Conservation (phyloP, 1,284 basidiomycete species). For the Coriolopsis trogii region DNA sequence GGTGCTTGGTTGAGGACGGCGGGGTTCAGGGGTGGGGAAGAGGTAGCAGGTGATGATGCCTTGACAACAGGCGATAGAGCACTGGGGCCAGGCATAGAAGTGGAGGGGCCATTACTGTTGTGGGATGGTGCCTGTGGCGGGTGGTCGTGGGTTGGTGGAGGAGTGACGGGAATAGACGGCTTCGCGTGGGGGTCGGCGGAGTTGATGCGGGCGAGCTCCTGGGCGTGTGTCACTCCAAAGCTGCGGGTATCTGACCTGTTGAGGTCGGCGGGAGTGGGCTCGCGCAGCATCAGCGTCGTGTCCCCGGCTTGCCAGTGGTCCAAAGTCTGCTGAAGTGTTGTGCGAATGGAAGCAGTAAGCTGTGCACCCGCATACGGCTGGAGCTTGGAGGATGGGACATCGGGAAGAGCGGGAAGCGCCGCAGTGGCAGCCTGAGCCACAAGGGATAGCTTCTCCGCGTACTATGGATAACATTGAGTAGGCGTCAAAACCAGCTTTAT, state of each 20-base stretch:
- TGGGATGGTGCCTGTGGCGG: conserved; percentile 23
- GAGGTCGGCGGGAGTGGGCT: conserved; percentile 50
- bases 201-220: conserved; percentile 63
- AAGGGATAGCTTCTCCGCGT: conserved; percentile 75
- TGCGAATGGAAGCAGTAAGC: conserved; percentile 67
- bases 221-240: conserved; percentile 80
- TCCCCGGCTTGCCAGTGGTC: conserved; percentile 75
- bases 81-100: conserved; percentile 4
- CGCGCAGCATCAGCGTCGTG: conserved; percentile 50
- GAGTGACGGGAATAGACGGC: conserved; percentile 44
- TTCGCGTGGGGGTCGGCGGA: conserved; percentile 36
- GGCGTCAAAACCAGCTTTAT: background rate
- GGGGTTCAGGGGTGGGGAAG: conserved; percentile 53
- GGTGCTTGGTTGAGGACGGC: conserved; percentile 58
- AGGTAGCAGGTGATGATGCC: conserved; percentile 23
- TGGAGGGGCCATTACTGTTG: conserved; percentile 7
- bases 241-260: conserved; percentile 72
- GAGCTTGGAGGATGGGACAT: conserved; percentile 56
- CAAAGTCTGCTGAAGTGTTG: conserved; percentile 73
- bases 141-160: conserved; percentile 33
- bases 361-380: conserved; percentile 62
- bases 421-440: conserved; percentile 68
- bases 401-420: conserved; percentile 61
- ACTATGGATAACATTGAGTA: conserved; percentile 41
- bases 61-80: conserved; percentile 19